Conservation (phyloP, 768 basidiomycete species). For the Pholiota conissans region DNA sequence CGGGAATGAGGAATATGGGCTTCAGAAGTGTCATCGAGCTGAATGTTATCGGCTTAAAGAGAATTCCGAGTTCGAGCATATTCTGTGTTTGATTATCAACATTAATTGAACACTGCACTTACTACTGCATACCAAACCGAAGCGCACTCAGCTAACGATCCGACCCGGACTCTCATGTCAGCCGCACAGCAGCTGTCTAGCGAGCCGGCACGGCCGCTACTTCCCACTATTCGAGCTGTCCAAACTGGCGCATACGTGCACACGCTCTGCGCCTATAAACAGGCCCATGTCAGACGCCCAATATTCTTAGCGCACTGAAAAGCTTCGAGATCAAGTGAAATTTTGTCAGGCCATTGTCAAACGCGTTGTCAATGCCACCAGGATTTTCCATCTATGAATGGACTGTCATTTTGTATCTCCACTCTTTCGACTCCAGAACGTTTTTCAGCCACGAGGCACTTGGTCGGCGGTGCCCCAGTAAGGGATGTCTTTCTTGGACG, state of each 20-base stretch:
- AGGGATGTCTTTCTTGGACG: not conserved
- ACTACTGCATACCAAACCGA: not conserved
- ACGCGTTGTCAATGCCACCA: not conserved
- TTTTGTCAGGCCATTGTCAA: not conserved
- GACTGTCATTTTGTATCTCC: too few relatives aligned
- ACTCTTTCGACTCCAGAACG: not conserved
- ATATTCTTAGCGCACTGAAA: not conserved
- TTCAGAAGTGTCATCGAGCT: too few relatives aligned
- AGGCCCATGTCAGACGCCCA: not conserved
- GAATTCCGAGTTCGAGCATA: too few relatives aligned
- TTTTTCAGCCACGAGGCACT: not conserved
- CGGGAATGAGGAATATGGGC: too few relatives aligned
- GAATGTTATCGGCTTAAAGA: too few relatives aligned
- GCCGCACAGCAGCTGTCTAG: not conserved
- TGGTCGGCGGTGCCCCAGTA: not conserved
- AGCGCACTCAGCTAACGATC: not conserved
- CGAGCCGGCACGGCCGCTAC: not conserved
- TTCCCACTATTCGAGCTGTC: not conserved
- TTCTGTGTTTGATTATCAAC: too few relatives aligned
- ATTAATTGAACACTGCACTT: too few relatives aligned
- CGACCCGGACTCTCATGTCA: not conserved
- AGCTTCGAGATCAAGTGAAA: not conserved
- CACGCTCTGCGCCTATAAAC: not conserved
- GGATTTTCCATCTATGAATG: not conserved
- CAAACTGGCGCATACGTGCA: not conserved